phyloP scores from a whole-genome alignment of 305 asterid species.

The Plantago lanceolata region DNA sequence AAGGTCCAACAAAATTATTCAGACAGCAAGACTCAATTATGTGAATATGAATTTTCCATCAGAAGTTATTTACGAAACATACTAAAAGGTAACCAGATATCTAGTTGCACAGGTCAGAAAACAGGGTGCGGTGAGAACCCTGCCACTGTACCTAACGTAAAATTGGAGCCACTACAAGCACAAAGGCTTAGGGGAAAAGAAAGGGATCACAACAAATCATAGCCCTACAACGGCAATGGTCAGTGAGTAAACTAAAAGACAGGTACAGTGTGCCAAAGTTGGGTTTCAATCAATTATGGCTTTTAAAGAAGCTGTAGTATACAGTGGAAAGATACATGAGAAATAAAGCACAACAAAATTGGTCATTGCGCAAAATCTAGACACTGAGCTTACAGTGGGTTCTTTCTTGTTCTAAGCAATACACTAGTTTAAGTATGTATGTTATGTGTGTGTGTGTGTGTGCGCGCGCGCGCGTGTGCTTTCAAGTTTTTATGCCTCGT shows the following conservation, averaged over 20 bases:
- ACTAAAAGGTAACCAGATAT: too few species aligned
- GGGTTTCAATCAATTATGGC: neutral
- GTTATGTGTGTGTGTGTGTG: neutral
- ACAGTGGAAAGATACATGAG: neutral
- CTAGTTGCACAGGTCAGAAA: too few species aligned
- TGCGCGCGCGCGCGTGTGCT: too few species aligned
- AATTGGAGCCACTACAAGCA: neutral
- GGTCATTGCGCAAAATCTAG: neutral
- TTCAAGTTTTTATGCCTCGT: too few species aligned
- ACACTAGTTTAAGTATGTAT: too few species aligned
- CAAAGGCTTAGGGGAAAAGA: neutral
- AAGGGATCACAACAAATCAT: neutral
- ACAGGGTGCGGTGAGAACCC: neutral
- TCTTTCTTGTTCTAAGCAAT: neutral
- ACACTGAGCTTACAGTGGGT: neutral
- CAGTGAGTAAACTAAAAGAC: neutral
- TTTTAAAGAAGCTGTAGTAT: neutral
- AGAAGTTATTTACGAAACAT: neutral
- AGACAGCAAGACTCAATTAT: slow-evolving; percentile 17
- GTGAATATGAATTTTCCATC: neutral
- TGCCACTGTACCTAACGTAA: neutral
- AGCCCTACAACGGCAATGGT: neutral
- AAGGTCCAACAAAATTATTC: slow-evolving; percentile 12
- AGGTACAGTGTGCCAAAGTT: neutral
- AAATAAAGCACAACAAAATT: too few species aligned